Conservation (phyloP, 768 basidiomycete genomes). For the Serpula lacrymans region DNA sequence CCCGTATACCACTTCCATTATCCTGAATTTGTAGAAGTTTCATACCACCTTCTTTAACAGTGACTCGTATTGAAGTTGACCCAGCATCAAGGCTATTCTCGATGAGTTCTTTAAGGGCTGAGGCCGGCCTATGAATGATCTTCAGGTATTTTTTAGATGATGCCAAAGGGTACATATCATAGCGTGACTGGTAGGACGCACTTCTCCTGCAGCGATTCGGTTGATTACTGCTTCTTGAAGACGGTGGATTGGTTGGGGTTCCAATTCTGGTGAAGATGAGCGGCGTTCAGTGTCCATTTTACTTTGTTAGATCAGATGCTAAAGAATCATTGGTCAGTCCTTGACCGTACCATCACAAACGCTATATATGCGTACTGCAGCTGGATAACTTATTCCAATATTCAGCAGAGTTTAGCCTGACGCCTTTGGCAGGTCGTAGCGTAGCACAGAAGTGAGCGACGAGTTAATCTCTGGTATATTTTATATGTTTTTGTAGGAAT, state of each 20-base stretch:
- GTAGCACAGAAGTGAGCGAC: no score
- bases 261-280: conserved; percentile 25
- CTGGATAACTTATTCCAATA: no score
- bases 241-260: conserved; percentile 66
- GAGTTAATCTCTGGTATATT: no score
- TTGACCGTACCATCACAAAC: no score
- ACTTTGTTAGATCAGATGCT: no score
- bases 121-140: conserved; percentile 89
- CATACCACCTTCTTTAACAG: conserved; percentile 92
- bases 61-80: conserved; percentile 79
- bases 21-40: conserved; percentile 95
- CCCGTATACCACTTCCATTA: conserved; percentile 93
- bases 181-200: conserved; percentile 16
- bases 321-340: no score
- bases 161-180: no score
- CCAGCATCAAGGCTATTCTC: conserved; percentile 97
- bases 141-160: conserved; percentile 29
- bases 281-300: not conserved
- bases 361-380: no score
- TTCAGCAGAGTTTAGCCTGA: no score
- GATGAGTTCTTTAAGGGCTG: conserved; percentile 92
- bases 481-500: no score
- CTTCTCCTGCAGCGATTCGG: conserved; percentile 83
- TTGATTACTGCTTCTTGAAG: conserved; percentile 86
- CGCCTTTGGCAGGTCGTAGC: no score